Conservation (phyloP, 1,139 yeast genomes). For the Pichia cactophila region DNA sequence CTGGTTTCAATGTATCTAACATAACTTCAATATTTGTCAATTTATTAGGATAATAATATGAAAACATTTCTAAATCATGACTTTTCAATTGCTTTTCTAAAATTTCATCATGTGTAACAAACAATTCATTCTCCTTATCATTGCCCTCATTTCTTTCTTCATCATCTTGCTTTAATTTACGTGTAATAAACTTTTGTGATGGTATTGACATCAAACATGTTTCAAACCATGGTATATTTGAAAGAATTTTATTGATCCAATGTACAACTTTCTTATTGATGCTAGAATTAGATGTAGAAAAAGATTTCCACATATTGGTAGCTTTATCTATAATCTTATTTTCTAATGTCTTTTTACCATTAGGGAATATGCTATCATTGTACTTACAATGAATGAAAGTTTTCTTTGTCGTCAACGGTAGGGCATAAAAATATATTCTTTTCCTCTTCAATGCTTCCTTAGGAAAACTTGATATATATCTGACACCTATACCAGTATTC, state of each 20-base stretch:
- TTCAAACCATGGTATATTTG: conserved; percentile 47
- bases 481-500: neutral
- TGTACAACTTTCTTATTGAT: conserved; percentile 37
- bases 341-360: conserved; percentile 33
- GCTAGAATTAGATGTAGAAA: conserved; percentile 32
- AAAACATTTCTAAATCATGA: conserved; percentile 22
- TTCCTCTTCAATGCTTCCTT: conserved; percentile 1
- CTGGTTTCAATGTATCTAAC: conserved; percentile 22
- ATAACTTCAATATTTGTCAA: conserved; percentile 19
- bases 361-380: conserved; percentile 29
- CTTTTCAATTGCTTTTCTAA: conserved; percentile 13
- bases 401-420: conserved; percentile 53
- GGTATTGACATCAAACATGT: conserved; percentile 46
- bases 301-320: conserved; percentile 39
- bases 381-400: conserved; percentile 58
- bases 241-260: conserved; percentile 32
- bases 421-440: conserved; percentile 40
- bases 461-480: neutral
- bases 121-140: conserved; percentile 1
- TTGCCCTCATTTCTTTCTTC: conserved; percentile 8
- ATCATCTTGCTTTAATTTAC: conserved; percentile 32
- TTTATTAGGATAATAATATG: conserved; percentile 26
- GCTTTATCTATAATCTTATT: conserved; percentile 34
- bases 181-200: conserved; percentile 39
- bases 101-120: conserved; percentile 13